Evolutionary conservation across 306 rosid genomes (phyloP).

Genomic region (Betula pendula): DNA sequence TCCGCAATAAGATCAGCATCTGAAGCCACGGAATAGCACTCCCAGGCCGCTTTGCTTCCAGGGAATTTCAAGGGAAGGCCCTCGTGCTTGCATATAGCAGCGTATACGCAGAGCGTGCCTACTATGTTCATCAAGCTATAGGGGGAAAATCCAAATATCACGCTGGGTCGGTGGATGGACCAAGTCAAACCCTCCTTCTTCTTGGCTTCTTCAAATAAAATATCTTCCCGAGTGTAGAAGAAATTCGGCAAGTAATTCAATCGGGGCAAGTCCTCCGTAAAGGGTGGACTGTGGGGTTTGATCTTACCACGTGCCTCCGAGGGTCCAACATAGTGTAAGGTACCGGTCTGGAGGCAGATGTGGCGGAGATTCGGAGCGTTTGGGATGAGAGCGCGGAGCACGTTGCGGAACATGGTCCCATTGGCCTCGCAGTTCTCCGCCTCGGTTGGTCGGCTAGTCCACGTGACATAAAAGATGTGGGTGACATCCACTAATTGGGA

Average conservation of each 20-base stretch:
- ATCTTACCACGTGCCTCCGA: conserved; percentile 34
- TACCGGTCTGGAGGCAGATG: conserved; percentile 65
- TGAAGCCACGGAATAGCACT: conserved; percentile 33
- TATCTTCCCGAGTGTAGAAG: conserved; percentile 52
- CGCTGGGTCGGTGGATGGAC: conserved; percentile 57
- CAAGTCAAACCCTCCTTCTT: conserved; percentile 53
- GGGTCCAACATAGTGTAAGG: conserved; percentile 55
- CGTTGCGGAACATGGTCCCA: conserved; percentile 56
- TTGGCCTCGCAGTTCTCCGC: conserved; percentile 52
- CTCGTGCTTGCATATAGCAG: conserved; percentile 68
- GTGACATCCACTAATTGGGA: conserved; percentile 59
- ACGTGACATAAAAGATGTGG: conserved; percentile 66
- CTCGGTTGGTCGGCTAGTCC: conserved; percentile 53
- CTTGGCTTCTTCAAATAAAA: conserved; percentile 39
- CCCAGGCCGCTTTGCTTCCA: conserved; percentile 51
- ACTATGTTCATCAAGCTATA: conserved; percentile 55
- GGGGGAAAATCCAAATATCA: conserved; percentile 67
- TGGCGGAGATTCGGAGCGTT: conserved; percentile 69
- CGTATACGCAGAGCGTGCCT: conserved; percentile 53
- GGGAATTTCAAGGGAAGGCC: conserved; percentile 52
- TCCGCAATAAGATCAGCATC: conserved; percentile 76
- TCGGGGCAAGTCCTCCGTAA: conserved; percentile 64
- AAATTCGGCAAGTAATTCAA: conserved; percentile 45
- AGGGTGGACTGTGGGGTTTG: conserved; percentile 49
- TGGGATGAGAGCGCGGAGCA: conserved; percentile 52